Conservation (phyloP, 371 early-diverging fungal genomes). For the Syncephalastrum contaminatum region DNA sequence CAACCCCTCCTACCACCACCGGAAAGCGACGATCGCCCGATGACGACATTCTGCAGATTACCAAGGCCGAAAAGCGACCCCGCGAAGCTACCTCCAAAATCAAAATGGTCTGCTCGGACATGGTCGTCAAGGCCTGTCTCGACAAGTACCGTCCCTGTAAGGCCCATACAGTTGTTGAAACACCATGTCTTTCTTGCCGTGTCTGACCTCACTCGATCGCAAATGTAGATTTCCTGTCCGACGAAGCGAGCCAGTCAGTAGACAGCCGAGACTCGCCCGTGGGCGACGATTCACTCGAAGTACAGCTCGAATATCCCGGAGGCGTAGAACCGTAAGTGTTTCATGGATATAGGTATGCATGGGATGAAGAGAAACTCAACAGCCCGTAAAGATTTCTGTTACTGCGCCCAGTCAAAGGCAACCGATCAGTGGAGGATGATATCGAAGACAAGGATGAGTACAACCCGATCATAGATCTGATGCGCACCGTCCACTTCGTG, state of each 20-base stretch:
- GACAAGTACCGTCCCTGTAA: slow-evolving; percentile 50
- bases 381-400: slow-evolving; percentile 27
- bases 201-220: background rate
- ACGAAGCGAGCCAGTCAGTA: slow-evolving; percentile 24
- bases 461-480: slow-evolving; percentile 77
- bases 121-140: slow-evolving; percentile 43
- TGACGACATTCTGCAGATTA: too few species aligned
- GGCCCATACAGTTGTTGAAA: slow-evolving; percentile 8
- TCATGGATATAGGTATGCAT: background rate
- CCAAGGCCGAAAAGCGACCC: too few species aligned
- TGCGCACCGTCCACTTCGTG: slow-evolving; percentile 66
- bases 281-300: slow-evolving; percentile 29
- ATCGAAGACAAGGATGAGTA: slow-evolving; percentile 74
- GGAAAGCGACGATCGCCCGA: too few species aligned
- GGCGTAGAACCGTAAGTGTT: slow-evolving; percentile 37
- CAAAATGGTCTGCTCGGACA: slow-evolving; percentile 44
- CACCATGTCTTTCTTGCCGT: too few species aligned
- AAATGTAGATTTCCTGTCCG: slow-evolving; percentile 12
- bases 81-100: too few species aligned
- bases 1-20: too few species aligned
- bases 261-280: slow-evolving; percentile 36
- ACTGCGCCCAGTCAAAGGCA: slow-evolving; percentile 32
- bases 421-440: slow-evolving; percentile 25
- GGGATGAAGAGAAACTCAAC: background rate
- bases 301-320: slow-evolving; percentile 42